Evolutionary conservation across 2,329 filamentous ascomycete species (phyloP).

Genomic region (Epichloe hybrida): DNA sequence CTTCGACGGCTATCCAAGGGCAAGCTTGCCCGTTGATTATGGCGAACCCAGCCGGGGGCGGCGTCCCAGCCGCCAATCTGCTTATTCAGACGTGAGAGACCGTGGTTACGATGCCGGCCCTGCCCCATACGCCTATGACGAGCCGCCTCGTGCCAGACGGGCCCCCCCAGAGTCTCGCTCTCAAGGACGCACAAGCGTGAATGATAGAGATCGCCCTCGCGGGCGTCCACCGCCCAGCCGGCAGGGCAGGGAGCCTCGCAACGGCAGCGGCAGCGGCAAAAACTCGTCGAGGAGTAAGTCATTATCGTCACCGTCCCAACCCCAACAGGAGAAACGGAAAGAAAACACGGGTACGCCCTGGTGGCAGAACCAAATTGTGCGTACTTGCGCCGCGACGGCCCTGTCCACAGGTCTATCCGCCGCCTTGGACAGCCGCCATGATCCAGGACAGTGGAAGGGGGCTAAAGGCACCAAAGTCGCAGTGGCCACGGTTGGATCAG

Average conservation of each 20-base stretch:
- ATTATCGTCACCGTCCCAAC: neutral
- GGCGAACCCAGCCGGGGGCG: neutral
- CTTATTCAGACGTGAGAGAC: neutral
- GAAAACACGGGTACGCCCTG: slow-evolving; percentile 10
- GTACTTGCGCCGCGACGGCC: slow-evolving; percentile 30
- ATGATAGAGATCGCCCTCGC: neutral
- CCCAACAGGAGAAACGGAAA: neutral
- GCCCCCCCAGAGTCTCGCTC: neutral
- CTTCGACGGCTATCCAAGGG: neutral
- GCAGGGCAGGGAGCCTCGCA: neutral
- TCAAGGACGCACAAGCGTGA: neutral
- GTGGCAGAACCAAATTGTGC: slow-evolving; percentile 25
- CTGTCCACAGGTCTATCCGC: slow-evolving; percentile 34
- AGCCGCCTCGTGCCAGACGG: neutral
- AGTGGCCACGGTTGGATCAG: slow-evolving; percentile 34
- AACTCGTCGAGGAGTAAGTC: neutral
- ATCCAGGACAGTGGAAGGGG: slow-evolving; percentile 32
- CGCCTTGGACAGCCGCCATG: slow-evolving; percentile 31
- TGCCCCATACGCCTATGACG: neutral
- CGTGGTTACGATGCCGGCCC: neutral
- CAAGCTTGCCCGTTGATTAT: neutral
- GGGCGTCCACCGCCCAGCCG: neutral
- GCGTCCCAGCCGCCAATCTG: neutral
- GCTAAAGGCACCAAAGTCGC: slow-evolving; percentile 35
- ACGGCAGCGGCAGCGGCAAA: neutral